Percentiles rank a stretch among this genome's conserved stretches.
phyloP scores from a whole-genome alignment of 179 eudicot species.

The Patellifolia procumbens region DNA sequence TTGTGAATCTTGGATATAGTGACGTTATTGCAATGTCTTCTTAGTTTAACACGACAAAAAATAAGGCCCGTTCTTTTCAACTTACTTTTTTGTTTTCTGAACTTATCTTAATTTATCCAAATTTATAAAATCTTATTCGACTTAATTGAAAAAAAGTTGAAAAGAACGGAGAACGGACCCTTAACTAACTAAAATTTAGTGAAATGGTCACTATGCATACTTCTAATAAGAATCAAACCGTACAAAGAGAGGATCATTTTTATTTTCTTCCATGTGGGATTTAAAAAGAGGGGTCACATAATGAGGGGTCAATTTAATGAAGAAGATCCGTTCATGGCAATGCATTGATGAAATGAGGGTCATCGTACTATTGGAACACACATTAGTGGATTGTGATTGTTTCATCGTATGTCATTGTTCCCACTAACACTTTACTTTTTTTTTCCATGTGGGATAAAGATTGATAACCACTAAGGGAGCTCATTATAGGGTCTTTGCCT shows the following conservation, averaged over 20 bases:
- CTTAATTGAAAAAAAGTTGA: too few species aligned
- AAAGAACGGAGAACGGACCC: too few species aligned
- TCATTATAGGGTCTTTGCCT: constrained; percentile 9
- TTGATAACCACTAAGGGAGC: constrained; percentile 7
- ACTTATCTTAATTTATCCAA: too few species aligned
- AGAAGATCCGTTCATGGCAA: neutral
- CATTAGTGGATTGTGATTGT: constrained; percentile 16
- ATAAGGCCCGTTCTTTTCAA: too few species aligned
- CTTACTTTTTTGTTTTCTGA: too few species aligned
- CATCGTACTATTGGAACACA: neutral
- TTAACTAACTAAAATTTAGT: too few species aligned
- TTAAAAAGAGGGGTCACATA: neutral
- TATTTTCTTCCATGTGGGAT: neutral
- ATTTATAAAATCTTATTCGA: too few species aligned
- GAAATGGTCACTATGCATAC: too few species aligned
- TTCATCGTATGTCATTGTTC: neutral
- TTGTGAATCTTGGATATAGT: too few species aligned
- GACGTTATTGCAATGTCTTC: too few species aligned
- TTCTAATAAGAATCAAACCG: neutral
- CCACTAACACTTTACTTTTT: neutral
- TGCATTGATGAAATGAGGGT: neutral
- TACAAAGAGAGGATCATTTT: neutral
- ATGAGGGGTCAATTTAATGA: neutral
- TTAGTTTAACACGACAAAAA: too few species aligned
- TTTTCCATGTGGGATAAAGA: constrained; percentile 4